phyloP scores from a whole-genome alignment of 129 eudicot genomes.

The Lonicera japonica region DNA sequence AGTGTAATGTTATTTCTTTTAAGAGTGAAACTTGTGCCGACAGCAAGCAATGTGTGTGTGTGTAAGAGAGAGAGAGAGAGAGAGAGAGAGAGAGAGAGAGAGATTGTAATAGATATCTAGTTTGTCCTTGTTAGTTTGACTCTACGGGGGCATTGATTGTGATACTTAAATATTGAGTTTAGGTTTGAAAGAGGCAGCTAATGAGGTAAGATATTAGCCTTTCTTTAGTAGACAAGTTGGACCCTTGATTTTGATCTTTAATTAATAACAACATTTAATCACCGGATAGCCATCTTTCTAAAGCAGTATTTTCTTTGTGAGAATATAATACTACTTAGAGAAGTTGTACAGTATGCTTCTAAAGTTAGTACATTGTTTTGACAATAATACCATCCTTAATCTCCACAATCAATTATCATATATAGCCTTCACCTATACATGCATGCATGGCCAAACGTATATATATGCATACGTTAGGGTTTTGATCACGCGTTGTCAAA shows the following conservation, averaged over 20 bases:
- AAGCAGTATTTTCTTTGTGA: too few species aligned
- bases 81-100: conserved; percentile 7
- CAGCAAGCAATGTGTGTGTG: conserved; percentile 16
- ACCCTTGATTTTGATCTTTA: not conserved
- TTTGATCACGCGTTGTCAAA: too few species aligned
- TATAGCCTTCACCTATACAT: not conserved
- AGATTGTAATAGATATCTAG: not conserved
- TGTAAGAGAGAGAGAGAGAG: not conserved
- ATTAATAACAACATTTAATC: not conserved
- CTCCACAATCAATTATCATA: not conserved
- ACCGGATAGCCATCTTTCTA: too few species aligned
- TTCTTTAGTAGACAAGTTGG: conserved; percentile 7
- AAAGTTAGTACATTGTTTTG: too few species aligned
- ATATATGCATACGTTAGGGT: too few species aligned
- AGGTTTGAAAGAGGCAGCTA: conserved; percentile 33
- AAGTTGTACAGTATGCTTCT: too few species aligned
- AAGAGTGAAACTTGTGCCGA: conserved; percentile 28
- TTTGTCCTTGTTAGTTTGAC: conserved; percentile 20
- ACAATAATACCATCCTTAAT: too few species aligned
- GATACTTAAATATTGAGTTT: conserved; percentile 23
- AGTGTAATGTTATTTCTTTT: not conserved
- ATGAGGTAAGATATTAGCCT: conserved; percentile 7
- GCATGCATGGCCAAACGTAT: not conserved
- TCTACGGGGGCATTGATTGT: conserved; percentile 19
- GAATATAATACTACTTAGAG: too few species aligned